These are phyloP conservation scores for Fraxinus cuspidata DNA, from an alignment of 257 asterid genomes.

Conservation along the genomic window DNA sequence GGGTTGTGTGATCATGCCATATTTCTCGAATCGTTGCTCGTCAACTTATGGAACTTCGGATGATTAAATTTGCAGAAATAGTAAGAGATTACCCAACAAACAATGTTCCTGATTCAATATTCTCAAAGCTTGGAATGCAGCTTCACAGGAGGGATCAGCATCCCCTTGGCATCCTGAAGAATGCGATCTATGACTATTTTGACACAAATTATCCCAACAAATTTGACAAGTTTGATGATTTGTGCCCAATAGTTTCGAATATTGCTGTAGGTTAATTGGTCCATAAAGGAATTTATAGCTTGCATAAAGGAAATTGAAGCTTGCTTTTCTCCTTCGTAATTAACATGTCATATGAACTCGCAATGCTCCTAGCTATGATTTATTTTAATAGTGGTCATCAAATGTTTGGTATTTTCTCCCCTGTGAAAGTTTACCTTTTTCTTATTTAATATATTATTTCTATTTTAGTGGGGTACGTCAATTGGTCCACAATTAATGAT, in stretches of 20 bases:
- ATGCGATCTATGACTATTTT: constrained; percentile 82
- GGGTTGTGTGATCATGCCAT: neutral
- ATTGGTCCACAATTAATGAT: neutral
- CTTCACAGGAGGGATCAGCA: constrained; percentile 89
- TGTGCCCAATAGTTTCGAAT: constrained; percentile 74
- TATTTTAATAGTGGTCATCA: neutral
- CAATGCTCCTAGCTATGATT: neutral
- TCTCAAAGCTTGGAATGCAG: constrained; percentile 90
- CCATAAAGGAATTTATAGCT: constrained; percentile 3
- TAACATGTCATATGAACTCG: neutral
- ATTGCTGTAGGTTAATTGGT: constrained; percentile 52
- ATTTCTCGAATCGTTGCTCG: neutral
- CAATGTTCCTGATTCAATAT: constrained; percentile 86
- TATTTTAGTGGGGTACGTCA: too few species aligned
- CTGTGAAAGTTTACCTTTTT: neutral
- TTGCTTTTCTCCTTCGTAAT: neutral
- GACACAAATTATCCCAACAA: constrained; percentile 71
- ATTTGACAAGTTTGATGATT: constrained; percentile 75
- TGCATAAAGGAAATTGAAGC: constrained; percentile 4
- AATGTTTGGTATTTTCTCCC: constrained; percentile 14
- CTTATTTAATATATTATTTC: too few species aligned
- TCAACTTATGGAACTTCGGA: neutral
- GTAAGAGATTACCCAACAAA: constrained; percentile 90
- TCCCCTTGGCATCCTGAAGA: constrained; percentile 87
- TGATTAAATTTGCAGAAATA: constrained; percentile 56